These are phyloP conservation scores for Cotoneaster glaucophyllus DNA, from an alignment of 306 rosid species.

Conservation along the genomic window DNA sequence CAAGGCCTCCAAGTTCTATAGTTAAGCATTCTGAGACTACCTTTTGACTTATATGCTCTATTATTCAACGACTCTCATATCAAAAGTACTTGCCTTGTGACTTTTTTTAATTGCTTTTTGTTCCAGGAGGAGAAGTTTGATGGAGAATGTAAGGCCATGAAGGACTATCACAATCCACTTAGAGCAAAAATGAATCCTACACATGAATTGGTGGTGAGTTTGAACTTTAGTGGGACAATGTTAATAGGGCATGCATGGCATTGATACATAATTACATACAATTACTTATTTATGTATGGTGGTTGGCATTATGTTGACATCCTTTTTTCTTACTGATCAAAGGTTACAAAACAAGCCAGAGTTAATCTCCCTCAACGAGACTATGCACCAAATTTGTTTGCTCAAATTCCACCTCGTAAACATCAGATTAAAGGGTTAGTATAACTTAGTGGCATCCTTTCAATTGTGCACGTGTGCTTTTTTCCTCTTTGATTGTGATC, in stretches of 20 bases:
- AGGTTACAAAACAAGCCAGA: constrained; percentile 56
- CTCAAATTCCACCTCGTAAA: constrained; percentile 44
- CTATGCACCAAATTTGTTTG: constrained; percentile 27
- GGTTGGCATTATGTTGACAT: constrained; percentile 22
- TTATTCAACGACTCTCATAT: background rate
- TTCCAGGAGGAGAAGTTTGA: constrained; percentile 47
- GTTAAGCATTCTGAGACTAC: constrained; percentile 25
- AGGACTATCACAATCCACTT: constrained; percentile 29
- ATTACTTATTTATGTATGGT: background rate
- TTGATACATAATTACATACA: background rate
- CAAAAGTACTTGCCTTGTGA: constrained; percentile 14
- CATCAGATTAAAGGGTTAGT: constrained; percentile 50
- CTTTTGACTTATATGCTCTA: background rate
- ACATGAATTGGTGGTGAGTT: constrained; percentile 62
- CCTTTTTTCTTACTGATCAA: constrained; percentile 3
- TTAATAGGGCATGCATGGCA: background rate
- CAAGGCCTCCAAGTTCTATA: constrained; percentile 42
- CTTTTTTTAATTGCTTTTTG: constrained; percentile 15
- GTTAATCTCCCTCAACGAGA: constrained; percentile 40
- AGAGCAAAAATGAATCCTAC: constrained; percentile 43
- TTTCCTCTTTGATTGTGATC: background rate
- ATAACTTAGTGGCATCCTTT: constrained; percentile 1
- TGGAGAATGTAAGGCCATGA: constrained; percentile 40
- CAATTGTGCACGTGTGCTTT: background rate
- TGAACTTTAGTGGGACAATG: constrained; percentile 14